Conservation (phyloP, 805 yeast genomes). For the Hanseniaspora meyeri region DNA sequence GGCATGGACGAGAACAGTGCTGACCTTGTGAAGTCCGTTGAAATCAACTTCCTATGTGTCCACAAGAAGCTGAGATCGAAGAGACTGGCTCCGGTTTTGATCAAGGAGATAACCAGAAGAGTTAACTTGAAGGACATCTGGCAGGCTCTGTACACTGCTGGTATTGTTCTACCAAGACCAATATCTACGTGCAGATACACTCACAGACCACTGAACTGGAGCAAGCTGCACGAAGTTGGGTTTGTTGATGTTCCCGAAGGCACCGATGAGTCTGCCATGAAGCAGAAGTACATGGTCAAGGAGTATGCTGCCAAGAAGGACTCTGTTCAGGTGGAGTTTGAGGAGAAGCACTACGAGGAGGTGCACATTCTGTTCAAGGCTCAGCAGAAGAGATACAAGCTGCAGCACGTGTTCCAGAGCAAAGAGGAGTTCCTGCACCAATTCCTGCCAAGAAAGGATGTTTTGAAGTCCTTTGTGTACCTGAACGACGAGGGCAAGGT, state of each 20-base stretch:
- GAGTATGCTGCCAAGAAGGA: constrained; percentile 36
- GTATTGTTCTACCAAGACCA: constrained; percentile 85
- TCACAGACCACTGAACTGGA: constrained; percentile 91
- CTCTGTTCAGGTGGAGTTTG: constrained; percentile 42
- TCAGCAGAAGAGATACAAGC: constrained; percentile 59
- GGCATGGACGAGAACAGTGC: constrained; percentile 18
- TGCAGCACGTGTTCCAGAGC: constrained; percentile 51
- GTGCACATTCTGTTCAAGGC: constrained; percentile 46
- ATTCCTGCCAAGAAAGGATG: constrained; percentile 54
- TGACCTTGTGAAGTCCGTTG: constrained; percentile 51
- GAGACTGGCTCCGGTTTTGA: constrained; percentile 84
- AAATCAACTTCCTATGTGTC: constrained; percentile 85
- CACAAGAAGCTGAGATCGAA: constrained; percentile 90
- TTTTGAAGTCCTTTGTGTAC: constrained; percentile 69
- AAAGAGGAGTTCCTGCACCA: constrained; percentile 70
- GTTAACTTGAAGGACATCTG: constrained; percentile 75
- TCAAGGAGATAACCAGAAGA: constrained; percentile 86
- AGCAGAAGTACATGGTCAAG: constrained; percentile 53
- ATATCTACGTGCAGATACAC: constrained; percentile 76
- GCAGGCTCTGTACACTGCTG: constrained; percentile 95
- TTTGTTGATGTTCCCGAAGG: constrained; percentile 68
- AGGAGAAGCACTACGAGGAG: constrained; percentile 47
- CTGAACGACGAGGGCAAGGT: constrained; percentile 43
- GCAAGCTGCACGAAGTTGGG: constrained; percentile 77
- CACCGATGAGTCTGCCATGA: constrained; percentile 58